phyloP scores from a whole-genome alignment of 2,329 filamentous ascomycete genomes.

The Exutisphaerella laricina region DNA sequence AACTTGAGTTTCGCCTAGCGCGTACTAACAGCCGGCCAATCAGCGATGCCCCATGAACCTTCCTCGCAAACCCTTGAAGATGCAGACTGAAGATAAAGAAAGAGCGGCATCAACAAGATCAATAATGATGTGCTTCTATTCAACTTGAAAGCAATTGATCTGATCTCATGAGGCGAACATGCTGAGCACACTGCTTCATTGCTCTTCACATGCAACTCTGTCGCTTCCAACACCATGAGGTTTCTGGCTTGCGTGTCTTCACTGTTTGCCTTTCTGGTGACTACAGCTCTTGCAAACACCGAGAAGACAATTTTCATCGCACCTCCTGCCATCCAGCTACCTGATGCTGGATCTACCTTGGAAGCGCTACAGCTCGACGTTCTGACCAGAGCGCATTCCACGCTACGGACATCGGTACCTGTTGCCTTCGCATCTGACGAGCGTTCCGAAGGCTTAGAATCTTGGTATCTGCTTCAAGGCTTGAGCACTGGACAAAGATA shows the following conservation, averaged over 20 bases:
- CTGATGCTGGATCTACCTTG: conserved; percentile 52
- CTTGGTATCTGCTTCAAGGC: conserved; percentile 73
- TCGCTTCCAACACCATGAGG: conserved; percentile 23
- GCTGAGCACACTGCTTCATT: too few relatives aligned
- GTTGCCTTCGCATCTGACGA: conserved; percentile 60
- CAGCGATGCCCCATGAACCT: too few relatives aligned
- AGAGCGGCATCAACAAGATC: too few relatives aligned
- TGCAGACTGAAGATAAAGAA: too few relatives aligned
- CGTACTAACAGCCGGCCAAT: not conserved
- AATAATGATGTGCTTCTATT: too few relatives aligned
- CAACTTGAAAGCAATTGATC: too few relatives aligned
- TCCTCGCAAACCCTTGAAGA: too few relatives aligned
- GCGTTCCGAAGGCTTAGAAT: conserved; percentile 53
- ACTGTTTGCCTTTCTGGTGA: conserved; percentile 26
- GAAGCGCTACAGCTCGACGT: conserved; percentile 57
- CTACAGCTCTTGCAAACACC: conserved; percentile 58
- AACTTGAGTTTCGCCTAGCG: not conserved
- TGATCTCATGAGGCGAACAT: too few relatives aligned
- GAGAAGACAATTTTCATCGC: conserved; percentile 88
- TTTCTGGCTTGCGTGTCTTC: conserved; percentile 16
- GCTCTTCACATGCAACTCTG: not conserved
- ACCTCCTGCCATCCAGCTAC: conserved; percentile 54
- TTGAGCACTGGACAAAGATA: conserved; percentile 71
- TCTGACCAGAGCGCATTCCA: conserved; percentile 49
- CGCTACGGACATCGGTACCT: conserved; percentile 58